phyloP scores from a whole-genome alignment of 2,329 filamentous ascomycete genomes.

The Bertia moriformis region DNA sequence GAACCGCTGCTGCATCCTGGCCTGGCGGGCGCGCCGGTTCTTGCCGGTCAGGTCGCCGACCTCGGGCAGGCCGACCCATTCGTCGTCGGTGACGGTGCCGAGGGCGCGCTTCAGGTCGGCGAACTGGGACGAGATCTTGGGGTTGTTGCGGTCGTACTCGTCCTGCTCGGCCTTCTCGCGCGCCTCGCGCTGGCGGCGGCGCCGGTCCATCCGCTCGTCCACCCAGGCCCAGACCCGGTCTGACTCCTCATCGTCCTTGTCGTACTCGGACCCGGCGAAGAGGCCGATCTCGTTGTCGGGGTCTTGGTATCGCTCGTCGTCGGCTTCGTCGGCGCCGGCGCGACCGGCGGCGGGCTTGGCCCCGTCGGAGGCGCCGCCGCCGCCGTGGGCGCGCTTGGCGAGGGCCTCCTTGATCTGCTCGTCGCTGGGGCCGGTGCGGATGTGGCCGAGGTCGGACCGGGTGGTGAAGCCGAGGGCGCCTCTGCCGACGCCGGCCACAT shows the following conservation, averaged over 20 bases:
- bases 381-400: constrained; percentile 75
- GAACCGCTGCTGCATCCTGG: constrained; percentile 68
- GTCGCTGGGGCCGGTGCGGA: constrained; percentile 85
- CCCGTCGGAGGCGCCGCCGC: constrained; percentile 53
- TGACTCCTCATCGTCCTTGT: constrained; percentile 94
- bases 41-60: constrained; percentile 94
- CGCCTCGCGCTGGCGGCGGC: constrained; percentile 64
- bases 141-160: constrained; percentile 93
- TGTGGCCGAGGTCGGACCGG: constrained; percentile 86
- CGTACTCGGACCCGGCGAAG: constrained; percentile 89
- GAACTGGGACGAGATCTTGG: constrained; percentile 96
- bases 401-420: constrained; percentile 98
- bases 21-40: constrained; percentile 73
- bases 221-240: constrained; percentile 91
- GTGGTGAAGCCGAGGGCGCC: constrained; percentile 99
- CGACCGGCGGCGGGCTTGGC: constrained; percentile 51
- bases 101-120: constrained; percentile 87
- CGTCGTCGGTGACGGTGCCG: constrained; percentile 77
- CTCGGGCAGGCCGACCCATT: constrained; percentile 91
- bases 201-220: constrained; percentile 90
- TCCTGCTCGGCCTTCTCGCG: constrained; percentile 82
- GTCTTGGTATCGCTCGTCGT: constrained; percentile 77
- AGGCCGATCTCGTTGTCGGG: constrained; percentile 93
- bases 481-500: constrained; percentile 90
- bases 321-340: constrained; percentile 61